Evolutionary conservation across 371 early-diverging fungal species (phyloP).

Genomic region (Synchytrium microbalum): DNA sequence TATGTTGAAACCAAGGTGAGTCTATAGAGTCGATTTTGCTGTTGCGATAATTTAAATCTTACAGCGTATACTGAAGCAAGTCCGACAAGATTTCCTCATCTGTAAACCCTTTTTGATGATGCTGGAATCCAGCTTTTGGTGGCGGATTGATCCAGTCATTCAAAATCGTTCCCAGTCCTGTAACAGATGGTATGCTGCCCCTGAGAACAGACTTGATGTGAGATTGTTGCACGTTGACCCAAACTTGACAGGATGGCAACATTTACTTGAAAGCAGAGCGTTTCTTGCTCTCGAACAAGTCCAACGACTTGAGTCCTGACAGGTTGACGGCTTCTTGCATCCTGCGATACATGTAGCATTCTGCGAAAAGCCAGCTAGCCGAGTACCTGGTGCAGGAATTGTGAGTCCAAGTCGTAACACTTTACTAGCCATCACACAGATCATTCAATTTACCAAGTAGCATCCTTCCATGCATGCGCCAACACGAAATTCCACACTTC

Average conservation of each 20-base stretch:
- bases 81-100: background rate
- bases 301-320: background rate
- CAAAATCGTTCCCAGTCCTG: constrained; percentile 1
- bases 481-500: constrained; percentile 57
- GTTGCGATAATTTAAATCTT: background rate
- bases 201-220: background rate
- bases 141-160: constrained; percentile 19
- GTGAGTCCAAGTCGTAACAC: too few species aligned
- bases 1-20: constrained; percentile 3
- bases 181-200: constrained; percentile 35
- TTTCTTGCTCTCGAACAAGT: background rate
- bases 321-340: constrained; percentile 1
- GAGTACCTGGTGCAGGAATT: constrained; percentile 27
- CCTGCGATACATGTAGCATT: constrained; percentile 49
- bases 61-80: background rate
- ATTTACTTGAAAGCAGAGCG: constrained; percentile 20
- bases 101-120: constrained; percentile 14
- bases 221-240: constrained; percentile 26
- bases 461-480: constrained; percentile 33
- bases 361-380: constrained; percentile 67
- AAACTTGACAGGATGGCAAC: constrained; percentile 60
- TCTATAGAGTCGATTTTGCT: background rate
- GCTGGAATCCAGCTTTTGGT: constrained; percentile 9
- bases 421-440: too few species aligned
- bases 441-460: constrained; percentile 53